Conservation (phyloP, 805 yeast species). For the Wickerhamiella azyma region DNA sequence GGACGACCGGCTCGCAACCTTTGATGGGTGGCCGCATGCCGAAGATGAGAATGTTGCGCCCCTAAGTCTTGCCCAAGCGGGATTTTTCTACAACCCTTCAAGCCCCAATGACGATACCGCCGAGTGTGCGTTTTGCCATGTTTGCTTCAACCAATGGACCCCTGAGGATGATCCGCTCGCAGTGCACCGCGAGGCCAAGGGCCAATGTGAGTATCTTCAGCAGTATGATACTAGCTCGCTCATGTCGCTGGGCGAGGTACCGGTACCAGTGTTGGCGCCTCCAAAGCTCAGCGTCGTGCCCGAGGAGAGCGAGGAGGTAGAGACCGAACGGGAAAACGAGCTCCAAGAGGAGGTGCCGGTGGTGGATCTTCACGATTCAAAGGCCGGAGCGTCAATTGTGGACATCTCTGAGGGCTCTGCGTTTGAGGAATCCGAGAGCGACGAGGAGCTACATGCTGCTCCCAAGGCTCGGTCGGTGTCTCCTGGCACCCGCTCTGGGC, state of each 20-base stretch:
- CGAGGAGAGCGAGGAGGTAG: too few species aligned
- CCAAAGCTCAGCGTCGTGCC: neutral
- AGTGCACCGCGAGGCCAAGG: neutral
- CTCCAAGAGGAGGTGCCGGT: too few species aligned
- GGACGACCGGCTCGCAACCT: slow-evolving; percentile 5
- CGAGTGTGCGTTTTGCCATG: slow-evolving; percentile 4
- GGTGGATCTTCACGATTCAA: too few species aligned
- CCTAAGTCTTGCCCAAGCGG: slow-evolving; percentile 5
- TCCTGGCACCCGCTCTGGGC: too few species aligned
- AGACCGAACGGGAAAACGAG: too few species aligned
- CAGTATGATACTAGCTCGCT: neutral
- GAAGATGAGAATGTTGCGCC: neutral
- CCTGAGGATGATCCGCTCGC: slow-evolving; percentile 2
- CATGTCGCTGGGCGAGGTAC: neutral
- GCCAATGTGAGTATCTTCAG: neutral
- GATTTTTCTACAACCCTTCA: slow-evolving; percentile 4
- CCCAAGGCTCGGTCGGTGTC: too few species aligned
- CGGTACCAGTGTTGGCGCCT: neutral
- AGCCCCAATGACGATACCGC: slow-evolving; percentile 1
- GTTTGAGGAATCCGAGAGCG: too few species aligned
- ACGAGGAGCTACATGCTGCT: too few species aligned
- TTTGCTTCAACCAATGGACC: slow-evolving; percentile 3
- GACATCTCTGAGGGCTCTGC: too few species aligned
- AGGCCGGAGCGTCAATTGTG: too few species aligned
- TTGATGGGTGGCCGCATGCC: slow-evolving; percentile 6